These are phyloP conservation scores for Beta macrorhiza DNA, from an alignment of 179 eudicot species.

Conservation along the genomic window DNA sequence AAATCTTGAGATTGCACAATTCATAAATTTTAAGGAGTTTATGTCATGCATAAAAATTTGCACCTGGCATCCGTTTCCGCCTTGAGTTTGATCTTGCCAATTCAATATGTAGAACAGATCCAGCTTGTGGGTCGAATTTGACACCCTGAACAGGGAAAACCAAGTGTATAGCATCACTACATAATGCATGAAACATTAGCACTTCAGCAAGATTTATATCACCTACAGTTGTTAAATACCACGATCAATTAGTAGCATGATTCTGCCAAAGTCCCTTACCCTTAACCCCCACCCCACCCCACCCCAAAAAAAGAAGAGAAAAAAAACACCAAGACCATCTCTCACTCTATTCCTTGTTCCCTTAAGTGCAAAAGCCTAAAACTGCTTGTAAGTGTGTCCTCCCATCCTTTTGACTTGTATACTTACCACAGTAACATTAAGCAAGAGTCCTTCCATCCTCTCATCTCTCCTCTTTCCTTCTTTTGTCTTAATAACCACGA, in stretches of 20 bases:
- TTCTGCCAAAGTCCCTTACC: background rate
- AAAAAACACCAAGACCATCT: background rate
- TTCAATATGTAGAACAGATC: constrained; percentile 72
- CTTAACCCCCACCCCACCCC: too few relatives aligned
- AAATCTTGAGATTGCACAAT: background rate
- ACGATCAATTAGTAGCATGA: background rate
- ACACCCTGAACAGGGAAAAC: constrained; percentile 58
- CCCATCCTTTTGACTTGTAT: background rate
- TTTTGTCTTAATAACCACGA: too few relatives aligned
- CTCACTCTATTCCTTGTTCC: background rate
- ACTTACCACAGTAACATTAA: background rate
- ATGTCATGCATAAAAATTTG: background rate
- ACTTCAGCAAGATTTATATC: background rate
- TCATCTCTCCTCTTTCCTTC: background rate
- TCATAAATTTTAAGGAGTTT: background rate
- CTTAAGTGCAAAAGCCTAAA: background rate
- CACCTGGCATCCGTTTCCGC: constrained; percentile 66
- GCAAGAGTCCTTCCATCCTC: too few relatives aligned
- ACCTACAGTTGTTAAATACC: background rate
- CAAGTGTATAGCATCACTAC: background rate
- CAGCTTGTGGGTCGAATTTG: constrained; percentile 80
- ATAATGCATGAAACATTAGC: background rate
- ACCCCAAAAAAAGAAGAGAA: too few relatives aligned
- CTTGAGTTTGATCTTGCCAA: constrained; percentile 91
- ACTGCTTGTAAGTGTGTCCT: background rate